phyloP scores from a whole-genome alignment of 108 stramenopile genomes.

The Skeletonema menzelii region DNA sequence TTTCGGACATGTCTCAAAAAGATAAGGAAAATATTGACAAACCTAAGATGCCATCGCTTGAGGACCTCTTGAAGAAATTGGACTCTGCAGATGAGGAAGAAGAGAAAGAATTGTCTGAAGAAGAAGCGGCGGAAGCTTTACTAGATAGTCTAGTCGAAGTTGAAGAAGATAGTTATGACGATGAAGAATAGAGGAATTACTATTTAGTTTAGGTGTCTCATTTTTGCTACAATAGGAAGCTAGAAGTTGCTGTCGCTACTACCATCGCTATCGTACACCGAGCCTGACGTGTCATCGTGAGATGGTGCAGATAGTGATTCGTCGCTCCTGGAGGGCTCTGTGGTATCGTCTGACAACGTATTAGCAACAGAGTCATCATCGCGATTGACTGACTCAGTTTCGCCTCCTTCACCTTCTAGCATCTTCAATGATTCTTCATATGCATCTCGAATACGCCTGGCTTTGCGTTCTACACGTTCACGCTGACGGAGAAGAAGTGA shows the following conservation, averaged over 20 bases:
- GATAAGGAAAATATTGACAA: constrained; percentile 98
- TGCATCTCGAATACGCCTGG: constrained; percentile 60
- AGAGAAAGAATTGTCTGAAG: constrained; percentile 61
- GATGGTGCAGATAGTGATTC: constrained; percentile 38
- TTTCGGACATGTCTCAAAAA: constrained; percentile 94
- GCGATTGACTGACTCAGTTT: background rate
- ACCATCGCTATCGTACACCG: constrained; percentile 19
- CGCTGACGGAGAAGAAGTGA: constrained; percentile 42
- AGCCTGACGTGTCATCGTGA: constrained; percentile 5
- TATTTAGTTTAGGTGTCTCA: background rate
- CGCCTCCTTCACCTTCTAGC: background rate
- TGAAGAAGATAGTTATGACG: constrained; percentile 59
- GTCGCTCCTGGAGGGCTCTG: constrained; percentile 10
- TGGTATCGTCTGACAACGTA: constrained; percentile 5
- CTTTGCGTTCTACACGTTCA: constrained; percentile 54
- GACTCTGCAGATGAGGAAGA: constrained; percentile 71
- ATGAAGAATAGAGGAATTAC: constrained; percentile 37
- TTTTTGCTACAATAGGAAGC: background rate
- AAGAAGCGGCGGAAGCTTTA: constrained; percentile 57
- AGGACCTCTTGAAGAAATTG: constrained; percentile 91
- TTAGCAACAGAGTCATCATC: background rate
- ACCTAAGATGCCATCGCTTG: constrained; percentile 92
- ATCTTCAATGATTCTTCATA: constrained; percentile 35
- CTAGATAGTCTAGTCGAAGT: constrained; percentile 53
- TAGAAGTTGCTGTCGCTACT: constrained; percentile 27